phyloP scores from a whole-genome alignment of 1,139 yeast genomes.

The Saccharomyces hybrid region DNA sequence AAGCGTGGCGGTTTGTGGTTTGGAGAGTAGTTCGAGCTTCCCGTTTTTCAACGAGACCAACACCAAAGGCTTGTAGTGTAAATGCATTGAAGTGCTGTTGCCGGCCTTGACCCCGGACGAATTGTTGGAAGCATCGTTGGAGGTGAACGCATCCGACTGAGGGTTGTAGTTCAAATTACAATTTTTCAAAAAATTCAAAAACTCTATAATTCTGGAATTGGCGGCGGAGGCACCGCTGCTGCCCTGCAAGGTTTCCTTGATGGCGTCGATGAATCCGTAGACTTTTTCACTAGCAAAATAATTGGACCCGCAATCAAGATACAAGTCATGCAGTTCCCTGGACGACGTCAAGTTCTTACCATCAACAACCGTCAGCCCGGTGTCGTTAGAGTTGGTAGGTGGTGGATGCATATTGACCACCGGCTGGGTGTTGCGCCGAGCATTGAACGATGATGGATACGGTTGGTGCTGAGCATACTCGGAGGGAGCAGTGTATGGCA shows the following conservation, averaged over 20 bases:
- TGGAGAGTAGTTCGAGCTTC: constrained; percentile 71
- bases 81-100: constrained; percentile 10
- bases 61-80: constrained; percentile 40
- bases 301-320: constrained; percentile 26
- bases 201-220: constrained; percentile 9
- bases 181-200: constrained; percentile 20
- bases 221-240: background rate
- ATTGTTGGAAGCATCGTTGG: constrained; percentile 2
- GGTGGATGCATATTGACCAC: background rate
- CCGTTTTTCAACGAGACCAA: constrained; percentile 83
- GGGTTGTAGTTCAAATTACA: constrained; percentile 26
- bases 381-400: constrained; percentile 9
- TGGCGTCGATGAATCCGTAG: constrained; percentile 21
- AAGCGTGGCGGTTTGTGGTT: constrained; percentile 48
- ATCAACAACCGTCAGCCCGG: constrained; percentile 20
- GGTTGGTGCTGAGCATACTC: background rate
- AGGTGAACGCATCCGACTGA: constrained; percentile 20
- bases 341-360: constrained; percentile 23
- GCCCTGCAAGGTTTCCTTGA: constrained; percentile 17
- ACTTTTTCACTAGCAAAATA: constrained; percentile 26
- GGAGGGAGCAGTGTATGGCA: background rate
- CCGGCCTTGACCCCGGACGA: background rate
- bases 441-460: background rate
- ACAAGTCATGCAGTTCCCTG: constrained; percentile 22
- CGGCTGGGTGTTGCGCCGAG: constrained; percentile 10